Conservation (phyloP, 176 grass and related monocot species). For the Cocos nucifera region DNA sequence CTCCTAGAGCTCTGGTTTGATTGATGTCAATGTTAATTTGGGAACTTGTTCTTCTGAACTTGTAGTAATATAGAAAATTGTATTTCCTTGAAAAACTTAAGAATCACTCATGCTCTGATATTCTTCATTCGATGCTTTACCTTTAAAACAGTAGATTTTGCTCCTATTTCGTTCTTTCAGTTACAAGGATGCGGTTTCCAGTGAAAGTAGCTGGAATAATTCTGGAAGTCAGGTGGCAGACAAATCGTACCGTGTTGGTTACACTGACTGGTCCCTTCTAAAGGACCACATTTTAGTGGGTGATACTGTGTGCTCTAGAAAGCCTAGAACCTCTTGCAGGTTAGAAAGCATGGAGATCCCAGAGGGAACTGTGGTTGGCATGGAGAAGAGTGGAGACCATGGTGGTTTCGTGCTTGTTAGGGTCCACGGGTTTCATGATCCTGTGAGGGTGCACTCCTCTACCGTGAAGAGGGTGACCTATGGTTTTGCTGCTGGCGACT, state of each 20-base stretch:
- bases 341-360: constrained; percentile 75
- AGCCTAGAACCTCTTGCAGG: constrained; percentile 60
- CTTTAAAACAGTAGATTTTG: neutral
- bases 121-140: neutral
- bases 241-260: constrained; percentile 18
- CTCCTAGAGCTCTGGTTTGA: no score
- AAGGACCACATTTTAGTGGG: constrained; percentile 75
- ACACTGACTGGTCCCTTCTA: constrained; percentile 54
- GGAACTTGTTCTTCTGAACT: no score
- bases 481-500: constrained; percentile 71
- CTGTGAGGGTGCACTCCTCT: constrained; percentile 52
- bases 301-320: constrained; percentile 69
- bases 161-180: constrained; percentile 26
- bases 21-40: no score
- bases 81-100: no score
- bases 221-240: constrained; percentile 28
- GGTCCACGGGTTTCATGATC: constrained; percentile 61
- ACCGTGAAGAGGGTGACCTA: constrained; percentile 59
- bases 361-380: constrained; percentile 78
- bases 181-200: constrained; percentile 32
- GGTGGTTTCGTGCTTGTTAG: constrained; percentile 64
- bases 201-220: constrained; percentile 27
- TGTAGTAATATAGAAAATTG: no score
- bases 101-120: no score
- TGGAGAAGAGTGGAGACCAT: constrained; percentile 45